These are phyloP conservation scores for Candida koratica DNA, from an alignment of 805 yeast species.

Conservation along the genomic window DNA sequence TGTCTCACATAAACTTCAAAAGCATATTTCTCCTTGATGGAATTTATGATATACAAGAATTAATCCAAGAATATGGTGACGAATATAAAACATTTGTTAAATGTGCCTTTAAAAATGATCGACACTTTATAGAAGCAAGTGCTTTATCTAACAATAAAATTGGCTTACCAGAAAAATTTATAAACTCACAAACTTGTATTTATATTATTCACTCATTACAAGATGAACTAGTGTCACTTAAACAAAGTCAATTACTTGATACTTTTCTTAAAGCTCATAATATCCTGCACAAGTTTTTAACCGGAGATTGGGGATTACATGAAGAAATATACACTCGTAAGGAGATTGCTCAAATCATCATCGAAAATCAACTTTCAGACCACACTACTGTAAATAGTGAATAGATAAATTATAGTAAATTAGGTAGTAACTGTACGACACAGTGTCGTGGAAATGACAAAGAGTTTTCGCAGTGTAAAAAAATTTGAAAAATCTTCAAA, in stretches of 20 bases:
- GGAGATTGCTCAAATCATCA: slow-evolving; percentile 30
- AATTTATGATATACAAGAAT: slow-evolving; percentile 51
- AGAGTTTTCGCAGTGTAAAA: background rate
- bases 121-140: slow-evolving; percentile 21
- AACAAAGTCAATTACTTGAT: slow-evolving; percentile 45
- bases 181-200: slow-evolving; percentile 15
- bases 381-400: no score
- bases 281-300: slow-evolving; percentile 3
- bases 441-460: background rate
- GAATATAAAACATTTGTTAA: slow-evolving; percentile 51
- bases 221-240: slow-evolving; percentile 60
- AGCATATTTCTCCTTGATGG: slow-evolving; percentile 50
- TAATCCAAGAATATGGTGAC: slow-evolving; percentile 58
- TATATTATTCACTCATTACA: slow-evolving; percentile 54
- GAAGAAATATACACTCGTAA: slow-evolving; percentile 54
- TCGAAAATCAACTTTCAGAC: no score
- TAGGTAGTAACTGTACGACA: no score
- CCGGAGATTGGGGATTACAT: slow-evolving; percentile 53
- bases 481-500: slow-evolving; percentile 8
- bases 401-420: background rate
- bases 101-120: slow-evolving; percentile 46
- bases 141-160: slow-evolving; percentile 14
- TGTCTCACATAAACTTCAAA: slow-evolving; percentile 1
- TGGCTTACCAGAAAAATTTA: slow-evolving; percentile 1
- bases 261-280: slow-evolving; percentile 25